Evolutionary conservation across 2,329 filamentous ascomycete genomes (phyloP), one percentile per base, ranked within the genome.

Genomic region (Sordariomycetes sp.): DNA sequence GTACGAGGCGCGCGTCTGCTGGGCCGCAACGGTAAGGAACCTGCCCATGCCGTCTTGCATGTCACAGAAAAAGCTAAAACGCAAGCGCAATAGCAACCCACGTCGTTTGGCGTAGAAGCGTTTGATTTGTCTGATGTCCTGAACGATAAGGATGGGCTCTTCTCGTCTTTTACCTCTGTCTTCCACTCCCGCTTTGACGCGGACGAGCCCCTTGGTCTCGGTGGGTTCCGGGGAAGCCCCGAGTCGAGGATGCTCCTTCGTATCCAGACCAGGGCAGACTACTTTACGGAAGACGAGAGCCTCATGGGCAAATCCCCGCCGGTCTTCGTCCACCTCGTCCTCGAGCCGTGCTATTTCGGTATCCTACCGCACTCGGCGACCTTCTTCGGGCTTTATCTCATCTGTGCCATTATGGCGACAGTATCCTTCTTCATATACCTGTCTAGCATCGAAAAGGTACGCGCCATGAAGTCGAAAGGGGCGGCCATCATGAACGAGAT

Each of bases 1-100:
- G 63, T 97, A 97, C 77, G 94, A 99, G 76, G 81, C 96, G 54
- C 85, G 94, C 58, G 79, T 97, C 60, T 97, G 93, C 74, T 99
- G 93, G 92, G 80, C 90, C 60, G 94, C 94, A 48, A 94, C 87
- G 61, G 93, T 96, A 79, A 72, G 88, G 79, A 24, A 48, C 43
- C 46, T 22, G 20, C 20, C n/a, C 20, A 24, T 50, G 8, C 6
- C 3, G 20, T 12, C 37, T 43, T 16, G 12, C 37, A 50, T 24
- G 46, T 50, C n/a, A 24, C 46, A 20, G 22, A 50, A 50, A 20
- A 6, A 24, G 20, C 46, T 50, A 50, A 50, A 11, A 14, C 46
- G 22, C 4, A 4, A 5, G n/a, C 16, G n/a, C 35, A 51, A 32
- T 56, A 97, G 92, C 88, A 96, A 86, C 93, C 93, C 52, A 96